A percentile compares a stretch with the other conserved stretches of the same genome.
Conservation (phyloP, 345 rosid genomes). For the Salix viminalis region DNA sequence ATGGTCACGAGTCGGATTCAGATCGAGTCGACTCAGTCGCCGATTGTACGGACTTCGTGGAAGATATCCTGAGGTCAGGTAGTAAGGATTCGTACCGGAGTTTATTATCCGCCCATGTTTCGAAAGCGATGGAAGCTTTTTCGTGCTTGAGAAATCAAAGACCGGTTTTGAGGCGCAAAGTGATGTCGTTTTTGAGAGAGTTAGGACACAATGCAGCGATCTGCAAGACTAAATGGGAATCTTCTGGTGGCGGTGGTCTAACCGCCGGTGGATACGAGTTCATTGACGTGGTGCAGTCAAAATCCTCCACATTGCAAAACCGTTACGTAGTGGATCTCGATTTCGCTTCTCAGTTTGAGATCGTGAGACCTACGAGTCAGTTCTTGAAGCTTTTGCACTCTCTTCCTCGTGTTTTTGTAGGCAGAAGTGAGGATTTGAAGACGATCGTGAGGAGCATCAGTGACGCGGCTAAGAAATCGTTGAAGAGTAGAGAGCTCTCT, state of each 20-base stretch:
- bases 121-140: constrained; percentile 41
- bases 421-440: constrained; percentile 58
- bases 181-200: constrained; percentile 57
- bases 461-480: constrained; percentile 61
- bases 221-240: constrained; percentile 78
- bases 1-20: constrained; percentile 43
- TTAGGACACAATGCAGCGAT: constrained; percentile 82
- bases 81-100: constrained; percentile 43
- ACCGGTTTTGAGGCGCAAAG: constrained; percentile 44
- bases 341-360: constrained; percentile 64
- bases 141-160: constrained; percentile 31
- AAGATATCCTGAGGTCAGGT: constrained; percentile 22
- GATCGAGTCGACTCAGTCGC: constrained; percentile 27
- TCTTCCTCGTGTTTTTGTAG: constrained; percentile 61
- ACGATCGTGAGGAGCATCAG: constrained; percentile 45
- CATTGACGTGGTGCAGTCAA: constrained; percentile 58
- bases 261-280: constrained; percentile 72
- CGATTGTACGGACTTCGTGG: constrained; percentile 33
- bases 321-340: constrained; percentile 75
- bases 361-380: constrained; percentile 75
- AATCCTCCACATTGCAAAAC: constrained; percentile 5
- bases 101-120: constrained; percentile 37
- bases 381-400: constrained; percentile 40
- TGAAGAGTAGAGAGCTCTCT: constrained; percentile 53
- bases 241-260: constrained; percentile 51